phyloP scores from a whole-genome alignment of 305 asterid genomes.

The Coffea humblotiana region DNA sequence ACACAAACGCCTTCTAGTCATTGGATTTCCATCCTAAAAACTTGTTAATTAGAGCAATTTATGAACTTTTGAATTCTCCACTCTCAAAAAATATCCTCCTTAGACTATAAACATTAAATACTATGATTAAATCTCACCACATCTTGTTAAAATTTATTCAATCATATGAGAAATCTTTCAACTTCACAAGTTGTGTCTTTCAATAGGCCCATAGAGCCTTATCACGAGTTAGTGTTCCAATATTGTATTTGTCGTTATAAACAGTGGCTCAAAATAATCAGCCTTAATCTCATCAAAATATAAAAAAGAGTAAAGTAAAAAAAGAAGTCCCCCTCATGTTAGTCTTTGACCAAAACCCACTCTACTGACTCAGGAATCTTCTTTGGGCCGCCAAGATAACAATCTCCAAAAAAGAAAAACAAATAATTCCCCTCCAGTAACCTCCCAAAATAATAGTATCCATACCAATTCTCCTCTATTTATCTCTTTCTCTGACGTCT shows the following conservation, averaged over 20 bases:
- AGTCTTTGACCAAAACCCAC: neutral
- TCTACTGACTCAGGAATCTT: neutral
- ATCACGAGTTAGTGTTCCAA: neutral
- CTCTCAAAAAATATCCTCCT: neutral
- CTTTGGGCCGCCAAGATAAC: slow-evolving; percentile 8
- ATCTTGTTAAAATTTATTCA: neutral
- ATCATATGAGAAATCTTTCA: neutral
- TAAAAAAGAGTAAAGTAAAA: neutral
- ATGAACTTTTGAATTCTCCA: neutral
- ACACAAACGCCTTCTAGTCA: no score
- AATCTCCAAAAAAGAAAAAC: slow-evolving; percentile 1
- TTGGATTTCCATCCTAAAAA: no score
- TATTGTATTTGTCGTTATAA: no score
- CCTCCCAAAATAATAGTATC: neutral
- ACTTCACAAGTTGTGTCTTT: neutral
- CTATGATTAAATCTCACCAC: neutral
- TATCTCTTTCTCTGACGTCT: neutral
- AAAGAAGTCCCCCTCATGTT: neutral
- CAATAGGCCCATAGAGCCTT: neutral
- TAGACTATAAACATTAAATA: no score
- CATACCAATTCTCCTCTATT: neutral
- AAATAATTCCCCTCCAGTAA: neutral
- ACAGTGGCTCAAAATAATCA: neutral
- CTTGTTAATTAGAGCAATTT: no score
- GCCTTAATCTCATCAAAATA: neutral